phyloP scores from a whole-genome alignment of 345 rosid species.

The Hypericum androsaemum region DNA sequence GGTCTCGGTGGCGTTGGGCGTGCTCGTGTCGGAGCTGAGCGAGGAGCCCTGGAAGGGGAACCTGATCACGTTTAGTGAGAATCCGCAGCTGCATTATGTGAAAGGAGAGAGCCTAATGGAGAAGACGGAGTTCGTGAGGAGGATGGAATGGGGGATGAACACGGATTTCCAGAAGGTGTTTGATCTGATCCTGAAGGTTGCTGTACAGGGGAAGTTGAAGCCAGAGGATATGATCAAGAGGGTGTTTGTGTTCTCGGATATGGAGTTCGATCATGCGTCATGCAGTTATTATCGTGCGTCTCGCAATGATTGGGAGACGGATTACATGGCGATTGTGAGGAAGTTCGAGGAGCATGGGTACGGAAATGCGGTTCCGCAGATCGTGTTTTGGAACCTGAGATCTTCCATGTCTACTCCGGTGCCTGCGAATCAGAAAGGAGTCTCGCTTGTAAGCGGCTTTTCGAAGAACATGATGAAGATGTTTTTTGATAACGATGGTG shows the following conservation, averaged over 20 bases:
- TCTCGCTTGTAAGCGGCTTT: slow-evolving; percentile 33
- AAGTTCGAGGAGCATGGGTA: slow-evolving; percentile 14
- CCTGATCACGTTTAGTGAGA: neutral
- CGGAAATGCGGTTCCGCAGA: slow-evolving; percentile 13
- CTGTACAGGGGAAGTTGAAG: slow-evolving; percentile 1
- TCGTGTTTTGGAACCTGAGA: slow-evolving; percentile 19
- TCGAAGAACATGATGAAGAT: slow-evolving; percentile 32
- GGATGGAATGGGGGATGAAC: slow-evolving; percentile 9
- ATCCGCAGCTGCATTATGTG: slow-evolving; percentile 9
- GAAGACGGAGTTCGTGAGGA: slow-evolving; percentile 10
- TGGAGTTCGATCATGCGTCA: slow-evolving; percentile 10
- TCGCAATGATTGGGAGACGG: slow-evolving; percentile 7
- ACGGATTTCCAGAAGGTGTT: slow-evolving; percentile 12
- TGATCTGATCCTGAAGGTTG: slow-evolving; percentile 12
- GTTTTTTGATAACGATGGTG: slow-evolving; percentile 29
- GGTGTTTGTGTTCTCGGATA: slow-evolving; percentile 14
- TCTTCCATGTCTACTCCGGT: slow-evolving; percentile 14
- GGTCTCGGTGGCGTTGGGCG: slow-evolving; percentile 8
- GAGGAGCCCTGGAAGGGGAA: slow-evolving; percentile 10
- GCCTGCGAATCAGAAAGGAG: slow-evolving; percentile 18
- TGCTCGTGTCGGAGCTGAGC: slow-evolving; percentile 8
- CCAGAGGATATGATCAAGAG: slow-evolving; percentile 9
- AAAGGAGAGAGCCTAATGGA: slow-evolving; percentile 2
- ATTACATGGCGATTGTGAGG: slow-evolving; percentile 12
- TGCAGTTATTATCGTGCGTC: neutral